A percentile compares a stretch with the other conserved stretches of the same genome.
Conservation (phyloP, 228 moss, liverwort and hornwort species). For the Sphagnum fallax region DNA sequence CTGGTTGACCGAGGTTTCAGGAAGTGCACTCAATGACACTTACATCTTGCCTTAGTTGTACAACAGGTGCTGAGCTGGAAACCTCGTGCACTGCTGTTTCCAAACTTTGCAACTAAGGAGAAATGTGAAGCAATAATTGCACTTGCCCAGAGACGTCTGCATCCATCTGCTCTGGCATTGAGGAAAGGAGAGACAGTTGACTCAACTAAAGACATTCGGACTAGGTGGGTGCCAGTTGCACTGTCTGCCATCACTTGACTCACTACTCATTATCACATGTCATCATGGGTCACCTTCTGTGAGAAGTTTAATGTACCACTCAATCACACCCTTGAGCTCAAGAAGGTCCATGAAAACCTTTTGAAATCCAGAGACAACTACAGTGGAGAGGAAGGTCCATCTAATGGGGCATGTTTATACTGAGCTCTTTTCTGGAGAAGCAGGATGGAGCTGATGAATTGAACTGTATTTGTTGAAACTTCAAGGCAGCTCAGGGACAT, state of each 20-base stretch:
- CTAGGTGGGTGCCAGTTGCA: constrained; percentile 61
- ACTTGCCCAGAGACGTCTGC: constrained; percentile 63
- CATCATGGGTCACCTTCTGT: neutral
- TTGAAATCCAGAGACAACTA: neutral
- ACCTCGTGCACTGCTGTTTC: constrained; percentile 82
- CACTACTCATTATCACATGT: neutral
- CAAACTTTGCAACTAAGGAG: constrained; percentile 68
- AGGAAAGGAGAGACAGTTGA: constrained; percentile 79
- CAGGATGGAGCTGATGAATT: too few relatives aligned
- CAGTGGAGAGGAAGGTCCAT: neutral
- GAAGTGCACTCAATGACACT: neutral
- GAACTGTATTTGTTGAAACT: neutral
- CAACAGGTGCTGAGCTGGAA: constrained; percentile 87
- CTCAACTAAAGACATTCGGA: constrained; percentile 75
- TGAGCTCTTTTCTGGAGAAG: neutral
- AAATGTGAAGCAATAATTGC: constrained; percentile 74
- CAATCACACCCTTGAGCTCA: neutral
- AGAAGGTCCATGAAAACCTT: neutral
- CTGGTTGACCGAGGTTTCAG: too few relatives aligned
- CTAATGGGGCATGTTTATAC: neutral
- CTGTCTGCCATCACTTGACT: neutral
- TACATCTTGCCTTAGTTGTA: neutral
- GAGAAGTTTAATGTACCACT: neutral
- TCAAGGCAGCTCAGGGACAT: constrained; percentile 87
- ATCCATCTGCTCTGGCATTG: constrained; percentile 81